Base-by-base conservation (phyloP, 2,329 filamentous ascomycete genomes). In the Colletotrichum liriopes region DNA sequence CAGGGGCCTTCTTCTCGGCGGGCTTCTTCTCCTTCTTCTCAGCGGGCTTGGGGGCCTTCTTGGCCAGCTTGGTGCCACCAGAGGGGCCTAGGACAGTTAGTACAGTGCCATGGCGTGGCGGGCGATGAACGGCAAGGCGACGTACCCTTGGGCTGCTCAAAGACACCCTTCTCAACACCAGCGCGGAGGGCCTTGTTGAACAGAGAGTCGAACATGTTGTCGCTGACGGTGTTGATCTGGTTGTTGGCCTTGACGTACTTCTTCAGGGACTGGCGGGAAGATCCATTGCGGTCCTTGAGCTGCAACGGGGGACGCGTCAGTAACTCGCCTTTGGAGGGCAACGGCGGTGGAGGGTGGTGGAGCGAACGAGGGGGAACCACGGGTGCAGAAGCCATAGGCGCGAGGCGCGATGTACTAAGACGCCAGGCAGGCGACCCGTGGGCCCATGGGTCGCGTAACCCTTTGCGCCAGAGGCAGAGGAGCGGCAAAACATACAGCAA, bases 101-200 rank as follows among this genome's bases (percentile, higher is more conserved):
- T 56, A 74, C 12, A 23, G 65, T 26, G 47, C 55, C 12, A 35
- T 45, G 9, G 29, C 6, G 29, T 6, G 6, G 29, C 29, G 29
- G 29, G 16, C 2, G 12, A 14, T 5, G 12, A 20, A 39, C n/a
- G 32, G 26, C 18, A 5, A 45, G 26, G 47, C 58, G 41, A 87
- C 90, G 77, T 89, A 94, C 94, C 95, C 91, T 98, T 98, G 80
- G 95, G 95, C 83, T 96, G 94, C 80, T 92, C 89, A 81, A 98
- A 98, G 78, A 93, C 89, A 74, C 93, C 94, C 88, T 93, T 95
- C 79, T 97, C 94, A 78, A 95, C 94, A 82, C 95, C 95, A 72
- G 87, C 85, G 85, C 93, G 91, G 81, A 97, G 88, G 65, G 94
- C 94, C 84, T 93, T 93, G 91, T 96, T 96, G 90, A 97, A 94